These are phyloP conservation scores for Ambrosia trifida DNA, from an alignment of 129 eudicot genomes.

Conservation along the genomic window DNA sequence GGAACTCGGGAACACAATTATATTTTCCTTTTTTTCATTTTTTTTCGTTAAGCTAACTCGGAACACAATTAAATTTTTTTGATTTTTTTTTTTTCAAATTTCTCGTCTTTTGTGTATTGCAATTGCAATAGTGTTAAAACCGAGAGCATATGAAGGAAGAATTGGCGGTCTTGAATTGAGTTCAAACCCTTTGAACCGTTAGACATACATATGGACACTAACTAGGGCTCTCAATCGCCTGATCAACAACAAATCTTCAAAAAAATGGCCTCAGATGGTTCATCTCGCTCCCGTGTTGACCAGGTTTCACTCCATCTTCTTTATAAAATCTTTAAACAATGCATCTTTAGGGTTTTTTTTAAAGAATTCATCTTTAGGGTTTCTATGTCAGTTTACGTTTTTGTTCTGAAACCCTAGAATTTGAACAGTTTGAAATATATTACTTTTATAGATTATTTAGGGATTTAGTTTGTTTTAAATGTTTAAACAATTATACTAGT, in stretches of 20 bases:
- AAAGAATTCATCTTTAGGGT: too few relatives aligned
- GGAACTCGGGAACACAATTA: too few relatives aligned
- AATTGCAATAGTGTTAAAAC: too few relatives aligned
- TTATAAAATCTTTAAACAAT: not conserved
- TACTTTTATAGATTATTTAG: not conserved
- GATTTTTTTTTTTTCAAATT: too few relatives aligned
- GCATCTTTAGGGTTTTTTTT: slow-evolving; percentile 11
- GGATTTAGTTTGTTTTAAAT: slow-evolving; percentile 9
- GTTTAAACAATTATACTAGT: slow-evolving; percentile 5
- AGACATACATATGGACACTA: slow-evolving; percentile 6
- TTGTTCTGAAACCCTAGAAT: too few relatives aligned
- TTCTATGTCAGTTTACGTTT: too few relatives aligned
- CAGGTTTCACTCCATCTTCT: slow-evolving; percentile 26
- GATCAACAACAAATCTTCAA: not conserved
- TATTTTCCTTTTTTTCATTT: too few relatives aligned
- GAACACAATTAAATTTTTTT: too few relatives aligned
- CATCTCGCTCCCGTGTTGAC: slow-evolving; percentile 37
- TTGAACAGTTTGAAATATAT: not conserved
- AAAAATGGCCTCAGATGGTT: slow-evolving; percentile 33
- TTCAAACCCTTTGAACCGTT: slow-evolving; percentile 31
- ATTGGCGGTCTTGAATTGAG: slow-evolving; percentile 34
- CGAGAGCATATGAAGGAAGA: not conserved
- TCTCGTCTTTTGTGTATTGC: too few relatives aligned
- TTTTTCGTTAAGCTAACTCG: too few relatives aligned
- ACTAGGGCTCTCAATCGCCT: slow-evolving; percentile 37